These are phyloP conservation scores for Anthracocystis setariae DNA, from an alignment of 1,284 basidiomycete genomes.

Conservation along the genomic window DNA sequence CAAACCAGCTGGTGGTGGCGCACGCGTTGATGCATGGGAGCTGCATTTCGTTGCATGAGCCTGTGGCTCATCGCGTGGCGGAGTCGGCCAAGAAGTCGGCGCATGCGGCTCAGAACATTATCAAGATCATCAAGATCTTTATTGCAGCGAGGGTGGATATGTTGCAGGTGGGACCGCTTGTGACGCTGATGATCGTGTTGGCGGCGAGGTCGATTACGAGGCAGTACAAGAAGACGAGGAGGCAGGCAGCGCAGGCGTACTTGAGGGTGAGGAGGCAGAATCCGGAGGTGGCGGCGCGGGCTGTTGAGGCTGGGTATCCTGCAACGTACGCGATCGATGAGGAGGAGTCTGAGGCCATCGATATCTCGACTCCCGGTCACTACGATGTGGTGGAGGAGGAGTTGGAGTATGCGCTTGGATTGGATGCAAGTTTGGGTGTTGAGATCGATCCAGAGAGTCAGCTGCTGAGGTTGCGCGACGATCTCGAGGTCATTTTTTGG, in stretches of 20 bases:
- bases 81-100: constrained; percentile 44
- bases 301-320: constrained; percentile 19
- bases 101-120: constrained; percentile 38
- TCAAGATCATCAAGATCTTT: constrained; percentile 50
- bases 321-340: constrained; percentile 19
- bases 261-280: constrained; percentile 16
- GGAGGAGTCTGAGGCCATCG: constrained; percentile 23
- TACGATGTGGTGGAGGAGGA: constrained; percentile 39
- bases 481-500: constrained; percentile 51
- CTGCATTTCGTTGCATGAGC: constrained; percentile 50
- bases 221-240: constrained; percentile 41
- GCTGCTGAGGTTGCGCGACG: constrained; percentile 29
- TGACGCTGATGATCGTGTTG: constrained; percentile 48
- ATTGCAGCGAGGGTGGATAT: constrained; percentile 40
- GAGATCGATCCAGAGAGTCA: constrained; percentile 43
- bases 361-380: constrained; percentile 24
- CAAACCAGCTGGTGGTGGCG: constrained; percentile 42
- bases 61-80: constrained; percentile 35
- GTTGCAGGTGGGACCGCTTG: constrained; percentile 31
- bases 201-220: constrained; percentile 34
- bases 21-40: constrained; percentile 43
- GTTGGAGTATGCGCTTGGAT: constrained; percentile 36
- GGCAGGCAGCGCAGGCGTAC: constrained; percentile 37
- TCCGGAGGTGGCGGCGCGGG: constrained; percentile 23
- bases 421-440: constrained; percentile 23